Base-by-base conservation (phyloP, 257 asterid genomes). In the Schizonepeta tenuifolia region DNA sequence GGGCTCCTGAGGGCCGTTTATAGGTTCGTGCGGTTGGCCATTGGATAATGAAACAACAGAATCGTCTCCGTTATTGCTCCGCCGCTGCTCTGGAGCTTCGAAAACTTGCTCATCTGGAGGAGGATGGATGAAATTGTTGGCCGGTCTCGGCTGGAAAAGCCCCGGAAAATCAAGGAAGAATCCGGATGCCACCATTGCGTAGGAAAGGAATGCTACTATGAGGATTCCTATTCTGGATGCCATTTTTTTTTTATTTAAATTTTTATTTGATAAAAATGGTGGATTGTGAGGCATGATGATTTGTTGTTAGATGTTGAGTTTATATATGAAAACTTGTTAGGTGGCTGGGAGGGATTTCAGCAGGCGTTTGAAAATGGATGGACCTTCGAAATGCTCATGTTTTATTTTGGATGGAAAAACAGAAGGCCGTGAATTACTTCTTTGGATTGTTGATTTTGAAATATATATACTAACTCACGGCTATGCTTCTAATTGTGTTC, bases 171-270 rank as follows among this genome's bases (percentile, higher is more conserved):
- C 40, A 0, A 67, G 35, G 67, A 20, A 9, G 65, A 63, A 47
- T n/a, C 89, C 77, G 8, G 79, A 72, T 64, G 88, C 77, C 50
- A 85, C 74, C 70, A 65, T 60, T 58, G 77, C 31, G 40, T 63
- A 78, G 6, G 80, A 79, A 72, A 83, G 71, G 70, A 87, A 74
- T 38, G 69, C 38, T 60, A 65, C 75, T 3, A 73, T 33, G 49
- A 80, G 68, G 72, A 83, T 79, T 71, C 84, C 77, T 73, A 74
- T 85, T 60, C 71, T 79, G 66, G 65, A 62, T 60, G 83, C 86
- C 88, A 84, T 84, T 58, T 49, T 59, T 28, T n/a, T 14, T n/a
- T 0, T 18, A 18, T 18, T 7, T 18, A 2, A 8, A 7, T 8
- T 7, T 53, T 77, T 4, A 51, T 21, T 40, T 33, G 22, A 46